phyloP scores from a whole-genome alignment of 176 grass and related monocot genomes.

The Bromus sterilis region DNA sequence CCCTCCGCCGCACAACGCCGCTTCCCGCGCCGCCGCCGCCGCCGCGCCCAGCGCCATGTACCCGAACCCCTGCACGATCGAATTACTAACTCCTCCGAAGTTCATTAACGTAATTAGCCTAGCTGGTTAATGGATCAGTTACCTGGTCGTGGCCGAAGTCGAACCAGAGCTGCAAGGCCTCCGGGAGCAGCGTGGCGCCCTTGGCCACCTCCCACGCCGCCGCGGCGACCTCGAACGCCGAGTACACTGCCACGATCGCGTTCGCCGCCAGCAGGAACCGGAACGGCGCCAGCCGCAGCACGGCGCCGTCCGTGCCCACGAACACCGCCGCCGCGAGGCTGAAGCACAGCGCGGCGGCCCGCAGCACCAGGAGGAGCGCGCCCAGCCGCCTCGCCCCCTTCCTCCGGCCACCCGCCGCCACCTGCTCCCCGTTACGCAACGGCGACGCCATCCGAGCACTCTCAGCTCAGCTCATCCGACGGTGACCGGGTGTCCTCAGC shows the following conservation, averaged over 20 bases:
- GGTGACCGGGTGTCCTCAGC: background rate
- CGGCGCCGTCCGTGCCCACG: background rate
- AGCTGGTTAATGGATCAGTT: background rate
- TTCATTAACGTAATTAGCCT: background rate
- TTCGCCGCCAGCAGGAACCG: constrained; percentile 66
- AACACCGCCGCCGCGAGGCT: constrained; percentile 15
- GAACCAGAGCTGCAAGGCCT: constrained; percentile 79
- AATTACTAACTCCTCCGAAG: background rate
- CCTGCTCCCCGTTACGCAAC: constrained; percentile 23
- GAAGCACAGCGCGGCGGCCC: constrained; percentile 8
- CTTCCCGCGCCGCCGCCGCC: constrained; percentile 36
- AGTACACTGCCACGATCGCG: constrained; percentile 71
- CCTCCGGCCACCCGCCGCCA: background rate
- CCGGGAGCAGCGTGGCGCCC: constrained; percentile 57
- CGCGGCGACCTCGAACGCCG: constrained; percentile 47
- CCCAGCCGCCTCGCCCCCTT: background rate
- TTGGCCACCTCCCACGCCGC: constrained; percentile 50
- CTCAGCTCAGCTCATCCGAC: background rate
- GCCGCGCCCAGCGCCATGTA: constrained; percentile 59
- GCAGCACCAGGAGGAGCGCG: constrained; percentile 9
- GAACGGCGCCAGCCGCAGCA: constrained; percentile 26
- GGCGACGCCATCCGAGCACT: background rate
- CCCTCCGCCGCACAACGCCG: background rate
- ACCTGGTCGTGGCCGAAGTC: constrained; percentile 96
- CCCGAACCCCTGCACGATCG: constrained; percentile 42